Base-by-base conservation (phyloP, 169 alveolate species). In the Cryptosporidium muris region DNA sequence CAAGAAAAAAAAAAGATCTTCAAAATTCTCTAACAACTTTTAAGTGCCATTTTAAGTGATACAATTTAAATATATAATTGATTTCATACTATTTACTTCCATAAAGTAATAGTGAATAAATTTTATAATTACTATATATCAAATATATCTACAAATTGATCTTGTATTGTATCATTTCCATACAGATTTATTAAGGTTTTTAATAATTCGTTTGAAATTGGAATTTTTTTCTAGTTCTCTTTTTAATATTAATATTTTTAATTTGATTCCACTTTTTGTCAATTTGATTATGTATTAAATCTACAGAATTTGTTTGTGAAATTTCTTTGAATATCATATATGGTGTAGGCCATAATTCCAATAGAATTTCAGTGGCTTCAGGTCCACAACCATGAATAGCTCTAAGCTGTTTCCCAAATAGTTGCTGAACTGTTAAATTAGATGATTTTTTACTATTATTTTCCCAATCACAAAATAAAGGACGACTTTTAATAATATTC, bases 311-410 rank as follows among this genome's bases (percentile, higher is more conserved):
- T 11, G 12, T 52, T 3, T 63, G 12, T 4, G 85, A 74, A 63
- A 74, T 74, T 16, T 53, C 85, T 43, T 74, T 64, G 51, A 58
- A 74, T 81, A 93, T 80, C 36, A 65, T 64, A 66, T 80, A 63
- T 5, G 96, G 96, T 6, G 96, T 92, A 37, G 96, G 94, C 96
- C 96, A 93, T 25, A 89, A 56, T 3, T 82, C 74, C 34, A 93
- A 82, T 16, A 93, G 88, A 4, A 93, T 88, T 60, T 80, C 92
- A 4, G 96, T 93, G 8, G 94, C 90, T 65, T 81, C 92, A 12
- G 95, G 89, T 14, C 96, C 94, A 51, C 95, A 89, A 67, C 88
- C 81, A 43, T 90, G 85, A n/a, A 90, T 88, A 45, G 88, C 66
- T 66, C 96, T 63, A 6, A 93, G 82, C 53, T 93, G 96, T 47